phyloP scores from a whole-genome alignment of 495 filamentous ascomycete species.

The Parathielavia hyrcaniae region DNA sequence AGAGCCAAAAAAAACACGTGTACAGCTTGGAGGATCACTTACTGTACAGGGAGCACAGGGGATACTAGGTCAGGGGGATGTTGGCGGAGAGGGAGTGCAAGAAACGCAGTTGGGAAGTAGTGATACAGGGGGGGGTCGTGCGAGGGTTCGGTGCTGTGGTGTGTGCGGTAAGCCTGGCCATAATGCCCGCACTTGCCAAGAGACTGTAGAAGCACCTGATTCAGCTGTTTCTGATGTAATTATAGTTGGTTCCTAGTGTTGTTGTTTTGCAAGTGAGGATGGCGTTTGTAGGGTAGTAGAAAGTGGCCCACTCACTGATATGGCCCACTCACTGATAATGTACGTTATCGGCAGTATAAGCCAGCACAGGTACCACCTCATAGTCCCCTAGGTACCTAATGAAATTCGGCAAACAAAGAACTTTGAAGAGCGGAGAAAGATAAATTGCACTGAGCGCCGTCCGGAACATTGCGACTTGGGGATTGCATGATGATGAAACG shows the following conservation, averaged over 20 bases:
- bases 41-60: conserved; percentile 8
- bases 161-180: no score
- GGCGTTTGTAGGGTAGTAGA: conserved; percentile 7
- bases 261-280: conserved; percentile 15
- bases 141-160: conserved; percentile 1
- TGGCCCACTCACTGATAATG: not conserved
- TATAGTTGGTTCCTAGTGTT: conserved; percentile 14
- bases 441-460: no score
- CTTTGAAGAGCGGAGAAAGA: no score
- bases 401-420: no score
- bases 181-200: not conserved
- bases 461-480: no score
- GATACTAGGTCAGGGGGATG: not conserved
- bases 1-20: conserved; percentile 13
- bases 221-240: conserved; percentile 11
- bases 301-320: conserved; percentile 2
- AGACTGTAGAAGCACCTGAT: conserved; percentile 3
- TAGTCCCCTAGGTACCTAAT: no score
- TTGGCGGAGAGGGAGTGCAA: conserved; percentile 9
- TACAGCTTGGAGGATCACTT: conserved; percentile 15
- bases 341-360: no score
- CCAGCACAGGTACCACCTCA: no score
- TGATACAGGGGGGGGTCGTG: conserved; percentile 11
- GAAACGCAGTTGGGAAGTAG: conserved; percentile 5
- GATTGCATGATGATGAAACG: no score